These are phyloP conservation scores for Fusarium mexicanum DNA, from an alignment of 2,329 filamentous ascomycete species.

Conservation along the genomic window DNA sequence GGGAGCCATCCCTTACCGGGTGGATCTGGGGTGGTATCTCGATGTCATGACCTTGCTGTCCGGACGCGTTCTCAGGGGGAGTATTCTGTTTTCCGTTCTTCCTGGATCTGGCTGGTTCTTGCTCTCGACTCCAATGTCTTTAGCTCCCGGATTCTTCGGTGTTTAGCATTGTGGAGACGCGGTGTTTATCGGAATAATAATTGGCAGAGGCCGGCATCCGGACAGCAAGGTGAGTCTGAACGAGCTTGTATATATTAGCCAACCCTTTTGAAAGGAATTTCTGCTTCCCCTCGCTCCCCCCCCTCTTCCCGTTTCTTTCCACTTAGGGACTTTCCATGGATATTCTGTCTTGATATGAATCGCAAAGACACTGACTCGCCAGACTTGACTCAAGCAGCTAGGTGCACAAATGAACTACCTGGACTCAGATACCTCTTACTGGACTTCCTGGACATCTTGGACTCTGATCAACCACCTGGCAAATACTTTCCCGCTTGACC, in stretches of 20 bases:
- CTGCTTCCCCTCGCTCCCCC: slow-evolving; percentile 24
- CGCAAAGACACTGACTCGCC: slow-evolving; percentile 40
- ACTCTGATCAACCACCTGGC: slow-evolving; percentile 21
- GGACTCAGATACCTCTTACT: slow-evolving; percentile 8
- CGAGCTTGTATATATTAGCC: slow-evolving; percentile 63
- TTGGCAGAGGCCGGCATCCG: slow-evolving; percentile 51
- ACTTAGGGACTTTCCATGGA: slow-evolving; percentile 38
- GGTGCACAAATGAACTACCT: slow-evolving; percentile 17
- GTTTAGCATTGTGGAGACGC: slow-evolving; percentile 37
- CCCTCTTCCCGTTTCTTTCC: slow-evolving; percentile 16
- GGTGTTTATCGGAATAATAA: slow-evolving; percentile 43
- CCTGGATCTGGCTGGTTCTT: slow-evolving; percentile 45
- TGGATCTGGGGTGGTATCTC: slow-evolving; percentile 40
- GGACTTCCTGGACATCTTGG: slow-evolving; percentile 23
- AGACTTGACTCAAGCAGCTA: slow-evolving; percentile 42
- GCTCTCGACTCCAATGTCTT: slow-evolving; percentile 39
- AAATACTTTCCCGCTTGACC: slow-evolving; percentile 8
- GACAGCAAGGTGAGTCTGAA: slow-evolving; percentile 64
- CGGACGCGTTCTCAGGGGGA: slow-evolving; percentile 46
- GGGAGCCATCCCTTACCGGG: slow-evolving; percentile 35
- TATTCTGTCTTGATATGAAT: slow-evolving; percentile 29
- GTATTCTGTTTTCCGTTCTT: slow-evolving; percentile 43
- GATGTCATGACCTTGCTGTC: slow-evolving; percentile 47
- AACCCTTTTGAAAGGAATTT: slow-evolving; percentile 52
- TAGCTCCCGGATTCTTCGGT: slow-evolving; percentile 41